These are phyloP conservation scores for Arthroderma sp. DNA, from an alignment of 2,329 filamentous ascomycete genomes.

Conservation along the genomic window DNA sequence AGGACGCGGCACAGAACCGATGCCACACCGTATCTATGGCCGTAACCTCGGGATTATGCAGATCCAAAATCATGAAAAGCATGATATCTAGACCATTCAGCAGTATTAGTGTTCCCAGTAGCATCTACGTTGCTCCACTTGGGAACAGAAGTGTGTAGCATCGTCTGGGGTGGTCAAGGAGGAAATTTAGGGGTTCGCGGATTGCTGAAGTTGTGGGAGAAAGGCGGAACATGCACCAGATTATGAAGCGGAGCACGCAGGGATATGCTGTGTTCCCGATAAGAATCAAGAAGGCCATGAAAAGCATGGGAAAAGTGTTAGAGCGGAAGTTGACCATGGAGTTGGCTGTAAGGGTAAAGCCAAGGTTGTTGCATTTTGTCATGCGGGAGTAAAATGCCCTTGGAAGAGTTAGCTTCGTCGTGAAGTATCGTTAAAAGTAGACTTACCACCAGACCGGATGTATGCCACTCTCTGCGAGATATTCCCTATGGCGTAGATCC, in stretches of 20 bases:
- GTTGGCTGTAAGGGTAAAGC: slow-evolving; percentile 44
- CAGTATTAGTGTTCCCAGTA: slow-evolving; percentile 39
- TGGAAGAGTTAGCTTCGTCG: slow-evolving; percentile 63
- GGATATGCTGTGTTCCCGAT: slow-evolving; percentile 41
- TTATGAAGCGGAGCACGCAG: slow-evolving; percentile 42
- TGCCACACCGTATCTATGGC: slow-evolving; percentile 11
- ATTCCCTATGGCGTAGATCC: slow-evolving; percentile 31
- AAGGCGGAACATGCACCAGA: slow-evolving; percentile 45
- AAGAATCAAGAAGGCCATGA: slow-evolving; percentile 31
- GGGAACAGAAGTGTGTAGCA: slow-evolving; percentile 55
- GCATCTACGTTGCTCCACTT: slow-evolving; percentile 46
- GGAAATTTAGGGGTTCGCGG: slow-evolving; percentile 39
- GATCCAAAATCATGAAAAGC: slow-evolving; percentile 42
- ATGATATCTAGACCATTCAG: slow-evolving; percentile 47
- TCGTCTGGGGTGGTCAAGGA: slow-evolving; percentile 51
- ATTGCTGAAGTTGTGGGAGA: slow-evolving; percentile 28
- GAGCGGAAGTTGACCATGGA: slow-evolving; percentile 42
- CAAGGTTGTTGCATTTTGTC: slow-evolving; percentile 43
- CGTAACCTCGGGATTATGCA: slow-evolving; percentile 41
- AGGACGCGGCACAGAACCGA: slow-evolving; percentile 30
- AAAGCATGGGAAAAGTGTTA: slow-evolving; percentile 30
- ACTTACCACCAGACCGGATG: slow-evolving; percentile 40
- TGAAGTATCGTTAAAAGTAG: slow-evolving; percentile 63
- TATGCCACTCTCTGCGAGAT: slow-evolving; percentile 29
- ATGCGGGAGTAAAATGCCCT: slow-evolving; percentile 42